Evolutionary conservation across 495 filamentous ascomycete genomes (phyloP).

Genomic region (Pyrenopolyporus hunteri): DNA sequence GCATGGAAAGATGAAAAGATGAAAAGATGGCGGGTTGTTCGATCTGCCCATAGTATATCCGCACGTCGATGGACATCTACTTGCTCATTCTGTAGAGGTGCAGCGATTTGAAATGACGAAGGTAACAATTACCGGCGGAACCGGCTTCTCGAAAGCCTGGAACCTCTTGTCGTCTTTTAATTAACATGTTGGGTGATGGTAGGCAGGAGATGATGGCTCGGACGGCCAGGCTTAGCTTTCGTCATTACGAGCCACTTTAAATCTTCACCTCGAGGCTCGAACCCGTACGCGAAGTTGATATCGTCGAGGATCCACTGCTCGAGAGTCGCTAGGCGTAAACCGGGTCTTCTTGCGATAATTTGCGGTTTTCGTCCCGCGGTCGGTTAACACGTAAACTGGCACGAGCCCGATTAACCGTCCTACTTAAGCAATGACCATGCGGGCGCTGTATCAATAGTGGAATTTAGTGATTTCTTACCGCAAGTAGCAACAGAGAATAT

Average conservation of each 20-base stretch:
- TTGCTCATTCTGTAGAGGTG: not conserved
- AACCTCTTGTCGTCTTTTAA: not conserved
- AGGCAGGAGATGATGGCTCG: constrained; percentile 10
- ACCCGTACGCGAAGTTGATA: too few species aligned
- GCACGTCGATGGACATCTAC: not conserved
- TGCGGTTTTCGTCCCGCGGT: not conserved
- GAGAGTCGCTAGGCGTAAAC: constrained; percentile 1
- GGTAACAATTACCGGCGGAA: constrained; percentile 1
- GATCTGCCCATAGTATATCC: not conserved
- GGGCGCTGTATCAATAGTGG: not conserved
- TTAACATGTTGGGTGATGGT: not conserved
- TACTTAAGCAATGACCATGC: constrained; percentile 1
- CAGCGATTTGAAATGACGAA: not conserved
- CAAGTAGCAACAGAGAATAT: constrained; percentile 22
- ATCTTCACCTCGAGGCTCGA: too few species aligned
- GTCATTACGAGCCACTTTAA: not conserved
- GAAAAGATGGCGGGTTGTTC: not conserved
- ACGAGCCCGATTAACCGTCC: not conserved
- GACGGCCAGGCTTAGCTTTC: constrained; percentile 1
- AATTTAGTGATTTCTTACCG: constrained; percentile 1
- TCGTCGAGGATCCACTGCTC: not conserved
- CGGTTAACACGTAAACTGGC: not conserved
- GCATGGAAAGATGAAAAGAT: not conserved
- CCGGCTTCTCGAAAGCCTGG: not conserved
- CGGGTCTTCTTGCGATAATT: not conserved